A percentile compares a stretch with the other conserved stretches of the same genome.
These are phyloP conservation scores for Solanum phureja DNA, from an alignment of 257 asterid species.

Conservation along the genomic window DNA sequence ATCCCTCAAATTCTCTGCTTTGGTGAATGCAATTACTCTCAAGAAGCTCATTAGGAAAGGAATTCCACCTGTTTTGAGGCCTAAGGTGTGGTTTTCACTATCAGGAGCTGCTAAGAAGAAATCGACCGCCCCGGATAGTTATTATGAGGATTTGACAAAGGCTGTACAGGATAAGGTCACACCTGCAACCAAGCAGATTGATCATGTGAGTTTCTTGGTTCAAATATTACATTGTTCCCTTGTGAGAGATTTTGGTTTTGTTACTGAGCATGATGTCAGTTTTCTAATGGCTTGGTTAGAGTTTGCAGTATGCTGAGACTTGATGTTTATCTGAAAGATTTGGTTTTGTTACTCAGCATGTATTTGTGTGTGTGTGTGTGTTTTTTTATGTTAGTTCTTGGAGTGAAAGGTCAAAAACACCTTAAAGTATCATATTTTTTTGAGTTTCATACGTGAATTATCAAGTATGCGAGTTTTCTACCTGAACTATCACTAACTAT, in stretches of 20 bases:
- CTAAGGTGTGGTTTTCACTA: constrained; percentile 84
- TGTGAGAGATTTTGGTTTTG: background rate
- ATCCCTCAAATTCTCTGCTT: constrained; percentile 62
- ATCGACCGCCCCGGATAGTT: constrained; percentile 90
- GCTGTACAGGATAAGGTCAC: constrained; percentile 83
- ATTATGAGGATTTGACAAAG: constrained; percentile 60
- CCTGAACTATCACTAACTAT: background rate
- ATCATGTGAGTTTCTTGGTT: constrained; percentile 53
- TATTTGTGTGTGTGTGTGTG: background rate
- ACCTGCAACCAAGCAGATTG: constrained; percentile 95
- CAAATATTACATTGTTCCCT: background rate
- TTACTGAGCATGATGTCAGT: background rate
- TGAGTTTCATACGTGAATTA: background rate
- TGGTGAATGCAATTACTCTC: constrained; percentile 79
- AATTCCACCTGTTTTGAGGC: constrained; percentile 87
- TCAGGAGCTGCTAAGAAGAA: constrained; percentile 99
- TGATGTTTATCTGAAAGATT: background rate
- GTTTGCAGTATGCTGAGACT: background rate
- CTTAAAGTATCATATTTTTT: background rate
- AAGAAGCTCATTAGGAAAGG: constrained; percentile 89
- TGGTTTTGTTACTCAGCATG: background rate
- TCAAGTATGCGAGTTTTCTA: background rate
- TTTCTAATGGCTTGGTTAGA: background rate
- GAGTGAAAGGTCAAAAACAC: background rate
- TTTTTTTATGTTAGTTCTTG: background rate